Conservation (phyloP, 495 filamentous ascomycete genomes). For the Penicillium lagena region DNA sequence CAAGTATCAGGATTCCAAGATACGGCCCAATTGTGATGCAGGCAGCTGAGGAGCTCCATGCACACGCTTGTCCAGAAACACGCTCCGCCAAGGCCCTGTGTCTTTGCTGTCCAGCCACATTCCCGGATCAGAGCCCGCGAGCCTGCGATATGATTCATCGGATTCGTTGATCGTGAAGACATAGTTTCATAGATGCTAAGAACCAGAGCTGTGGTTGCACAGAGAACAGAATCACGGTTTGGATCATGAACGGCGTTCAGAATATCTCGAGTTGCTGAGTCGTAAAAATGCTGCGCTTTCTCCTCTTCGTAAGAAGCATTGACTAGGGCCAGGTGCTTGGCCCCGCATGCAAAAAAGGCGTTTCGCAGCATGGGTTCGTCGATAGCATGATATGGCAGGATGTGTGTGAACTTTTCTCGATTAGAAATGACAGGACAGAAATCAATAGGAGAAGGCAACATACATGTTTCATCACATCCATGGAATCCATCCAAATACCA, state of each 20-base stretch:
- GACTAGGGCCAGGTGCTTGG: conserved; percentile 67
- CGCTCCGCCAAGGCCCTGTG: conserved; percentile 72
- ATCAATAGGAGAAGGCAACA: conserved; percentile 9
- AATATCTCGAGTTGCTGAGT: conserved; percentile 69
- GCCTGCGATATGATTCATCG: conserved; percentile 83
- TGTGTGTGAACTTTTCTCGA: conserved; percentile 59
- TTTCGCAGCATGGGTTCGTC: conserved; percentile 87
- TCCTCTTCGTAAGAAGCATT: conserved; percentile 68
- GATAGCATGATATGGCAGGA: conserved; percentile 75
- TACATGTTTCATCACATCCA: conserved; percentile 81
- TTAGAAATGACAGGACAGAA: conserved; percentile 4
- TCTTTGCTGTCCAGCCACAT: conserved; percentile 80
- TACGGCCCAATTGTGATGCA: conserved; percentile 81
- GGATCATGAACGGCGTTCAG: conserved; percentile 70
- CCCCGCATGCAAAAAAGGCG: conserved; percentile 84
- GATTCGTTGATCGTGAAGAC: conserved; percentile 65
- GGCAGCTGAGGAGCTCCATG: conserved; percentile 82
- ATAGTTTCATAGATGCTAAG: conserved; percentile 92
- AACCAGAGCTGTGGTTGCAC: conserved; percentile 82
- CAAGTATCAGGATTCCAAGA: conserved; percentile 91
- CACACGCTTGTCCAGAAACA: conserved; percentile 95
- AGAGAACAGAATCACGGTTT: conserved; percentile 75
- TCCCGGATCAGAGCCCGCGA: conserved; percentile 85
- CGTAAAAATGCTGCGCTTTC: conserved; percentile 75
- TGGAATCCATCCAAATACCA: conserved; percentile 88